Evolutionary conservation across 352 stramenopile species (phyloP).

Genomic region (Aphanomyces euteiches): DNA sequence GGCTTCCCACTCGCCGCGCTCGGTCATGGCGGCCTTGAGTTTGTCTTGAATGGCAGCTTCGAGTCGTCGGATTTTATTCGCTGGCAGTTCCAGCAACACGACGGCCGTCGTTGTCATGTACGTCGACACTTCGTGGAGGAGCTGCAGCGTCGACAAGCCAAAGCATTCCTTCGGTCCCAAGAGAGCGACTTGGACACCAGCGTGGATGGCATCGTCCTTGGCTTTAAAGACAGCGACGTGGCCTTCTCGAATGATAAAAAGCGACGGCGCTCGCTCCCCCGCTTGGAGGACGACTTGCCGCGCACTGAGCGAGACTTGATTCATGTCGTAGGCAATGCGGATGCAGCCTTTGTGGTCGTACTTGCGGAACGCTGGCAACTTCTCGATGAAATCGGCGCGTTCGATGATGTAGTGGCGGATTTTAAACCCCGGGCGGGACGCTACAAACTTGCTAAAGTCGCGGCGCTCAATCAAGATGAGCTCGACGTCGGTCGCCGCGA

Average conservation of each 20-base stretch:
- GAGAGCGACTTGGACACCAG: not conserved
- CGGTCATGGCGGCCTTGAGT: not conserved
- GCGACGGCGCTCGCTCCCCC: conserved; percentile 41
- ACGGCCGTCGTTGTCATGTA: conserved; percentile 24
- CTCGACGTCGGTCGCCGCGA: conserved; percentile 60
- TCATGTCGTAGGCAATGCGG: conserved; percentile 63
- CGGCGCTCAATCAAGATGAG: conserved; percentile 68
- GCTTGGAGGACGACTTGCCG: conserved; percentile 63
- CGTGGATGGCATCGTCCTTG: not conserved
- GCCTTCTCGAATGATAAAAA: conserved; percentile 68
- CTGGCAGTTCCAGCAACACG: conserved; percentile 11
- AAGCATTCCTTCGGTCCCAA: conserved; percentile 21
- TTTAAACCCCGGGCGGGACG: conserved; percentile 48
- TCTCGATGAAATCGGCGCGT: conserved; percentile 58
- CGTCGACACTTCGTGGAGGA: not conserved
- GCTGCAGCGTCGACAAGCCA: conserved; percentile 1
- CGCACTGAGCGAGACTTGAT: conserved; percentile 51
- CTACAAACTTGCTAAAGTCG: conserved; percentile 43
- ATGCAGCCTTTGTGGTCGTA: conserved; percentile 70
- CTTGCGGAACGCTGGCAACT: conserved; percentile 53
- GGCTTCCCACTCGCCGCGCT: not conserved
- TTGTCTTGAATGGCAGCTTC: conserved; percentile 9
- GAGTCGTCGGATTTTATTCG: conserved; percentile 5
- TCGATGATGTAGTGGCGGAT: conserved; percentile 71
- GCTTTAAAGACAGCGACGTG: conserved; percentile 58